These are phyloP conservation scores for Elymus sibiricus DNA, from an alignment of 176 grass and related monocot species.

Conservation along the genomic window DNA sequence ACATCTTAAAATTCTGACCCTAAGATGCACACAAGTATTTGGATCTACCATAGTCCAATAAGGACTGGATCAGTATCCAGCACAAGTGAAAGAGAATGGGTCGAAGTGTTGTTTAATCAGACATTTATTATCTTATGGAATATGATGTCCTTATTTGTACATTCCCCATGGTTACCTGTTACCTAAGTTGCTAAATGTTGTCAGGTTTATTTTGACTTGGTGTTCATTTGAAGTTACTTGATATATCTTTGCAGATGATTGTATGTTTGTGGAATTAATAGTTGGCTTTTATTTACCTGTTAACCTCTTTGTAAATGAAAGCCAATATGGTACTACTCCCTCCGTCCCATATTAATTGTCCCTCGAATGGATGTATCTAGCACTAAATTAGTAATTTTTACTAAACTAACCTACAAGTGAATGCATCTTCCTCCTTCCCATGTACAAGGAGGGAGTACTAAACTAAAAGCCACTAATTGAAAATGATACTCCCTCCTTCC, in stretches of 20 bases:
- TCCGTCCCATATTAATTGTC: too few species aligned
- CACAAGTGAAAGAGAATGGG: neutral
- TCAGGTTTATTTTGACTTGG: neutral
- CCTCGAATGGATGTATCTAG: too few species aligned
- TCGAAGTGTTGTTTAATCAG: neutral
- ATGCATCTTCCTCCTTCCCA: too few species aligned
- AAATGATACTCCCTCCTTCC: too few species aligned
- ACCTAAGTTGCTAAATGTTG: neutral
- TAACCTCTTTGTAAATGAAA: too few species aligned
- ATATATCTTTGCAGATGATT: neutral
- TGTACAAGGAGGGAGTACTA: too few species aligned
- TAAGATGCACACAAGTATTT: neutral
- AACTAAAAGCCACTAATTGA: neutral
- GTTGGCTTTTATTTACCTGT: too few species aligned
- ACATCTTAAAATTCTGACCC: neutral
- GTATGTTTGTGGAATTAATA: neutral
- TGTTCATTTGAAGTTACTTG: neutral
- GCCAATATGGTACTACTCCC: neutral
- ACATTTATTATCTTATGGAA: neutral
- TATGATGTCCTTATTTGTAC: neutral
- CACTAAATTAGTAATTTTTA: too few species aligned
- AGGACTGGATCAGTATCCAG: neutral
- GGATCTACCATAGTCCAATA: neutral
- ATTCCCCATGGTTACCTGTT: neutral
- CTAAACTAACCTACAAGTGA: too few species aligned